Percentiles rank a stretch among this genome's conserved stretches.
Conservation (phyloP, 345 rosid species). For the Citrus cavaleriei region DNA sequence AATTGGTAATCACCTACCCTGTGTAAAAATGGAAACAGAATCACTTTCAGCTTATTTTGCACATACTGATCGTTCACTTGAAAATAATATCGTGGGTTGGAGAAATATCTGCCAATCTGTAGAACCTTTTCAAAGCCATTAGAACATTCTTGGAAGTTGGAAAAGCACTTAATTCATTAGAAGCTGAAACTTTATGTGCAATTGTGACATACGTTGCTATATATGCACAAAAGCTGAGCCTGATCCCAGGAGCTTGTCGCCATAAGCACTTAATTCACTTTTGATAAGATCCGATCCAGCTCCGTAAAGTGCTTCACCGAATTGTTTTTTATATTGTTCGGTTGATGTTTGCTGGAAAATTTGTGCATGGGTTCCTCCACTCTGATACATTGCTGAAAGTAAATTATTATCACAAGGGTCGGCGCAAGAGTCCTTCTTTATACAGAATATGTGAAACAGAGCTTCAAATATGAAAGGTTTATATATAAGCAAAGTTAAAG, state of each 20-base stretch:
- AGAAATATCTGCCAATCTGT: constrained; percentile 54
- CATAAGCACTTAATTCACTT: constrained; percentile 50
- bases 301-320: constrained; percentile 42
- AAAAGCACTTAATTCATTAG: neutral
- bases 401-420: no score
- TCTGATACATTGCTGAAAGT: neutral
- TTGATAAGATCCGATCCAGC: constrained; percentile 51
- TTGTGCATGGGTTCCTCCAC: neutral
- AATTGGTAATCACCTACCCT: constrained; percentile 22
- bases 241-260: constrained; percentile 49
- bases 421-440: no score
- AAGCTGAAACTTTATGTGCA: neutral
- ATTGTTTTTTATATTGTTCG: constrained; percentile 19
- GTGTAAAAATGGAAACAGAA: constrained; percentile 51
- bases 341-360: neutral
- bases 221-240: constrained; percentile 20
- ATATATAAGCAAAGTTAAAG: no score
- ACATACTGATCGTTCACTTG: constrained; percentile 57
- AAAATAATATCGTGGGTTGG: constrained; percentile 59
- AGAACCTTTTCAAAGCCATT: neutral
- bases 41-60: constrained; percentile 49
- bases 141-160: neutral
- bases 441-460: no score
- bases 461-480: no score
- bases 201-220: constrained; percentile 46